Conservation (phyloP, 192 early-diverging fungal genomes). For the Coemansia sp. region DNA sequence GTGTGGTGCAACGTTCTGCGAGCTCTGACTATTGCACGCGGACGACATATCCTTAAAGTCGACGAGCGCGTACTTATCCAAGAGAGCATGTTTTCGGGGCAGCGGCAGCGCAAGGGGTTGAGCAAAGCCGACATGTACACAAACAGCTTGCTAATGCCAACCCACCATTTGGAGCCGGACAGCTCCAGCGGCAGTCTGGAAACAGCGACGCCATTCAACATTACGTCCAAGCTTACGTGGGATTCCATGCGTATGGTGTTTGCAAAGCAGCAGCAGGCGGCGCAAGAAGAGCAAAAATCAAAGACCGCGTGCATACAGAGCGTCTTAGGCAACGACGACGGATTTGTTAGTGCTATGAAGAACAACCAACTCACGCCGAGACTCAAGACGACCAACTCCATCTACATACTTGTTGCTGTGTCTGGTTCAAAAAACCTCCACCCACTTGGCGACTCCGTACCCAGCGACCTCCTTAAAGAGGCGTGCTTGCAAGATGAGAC, state of each 20-base stretch:
- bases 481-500: slow-evolving; percentile 4
- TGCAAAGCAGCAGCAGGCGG: slow-evolving; percentile 7
- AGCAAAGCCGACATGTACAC: slow-evolving; percentile 46
- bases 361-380: slow-evolving; percentile 16
- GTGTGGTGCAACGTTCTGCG: slow-evolving; percentile 49
- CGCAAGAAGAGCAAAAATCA: slow-evolving; percentile 15
- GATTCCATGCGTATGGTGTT: slow-evolving; percentile 38
- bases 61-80: slow-evolving; percentile 50
- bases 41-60: slow-evolving; percentile 38
- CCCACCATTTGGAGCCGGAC: slow-evolving; percentile 16
- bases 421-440: slow-evolving; percentile 25
- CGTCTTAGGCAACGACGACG: slow-evolving; percentile 3
- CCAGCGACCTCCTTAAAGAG: slow-evolving; percentile 8
- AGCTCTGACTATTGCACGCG: slow-evolving; percentile 44
- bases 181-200: slow-evolving; percentile 14
- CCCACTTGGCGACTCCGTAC: slow-evolving; percentile 11
- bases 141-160: slow-evolving; percentile 16
- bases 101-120: slow-evolving; percentile 41
- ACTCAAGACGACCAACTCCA: slow-evolving; percentile 15
- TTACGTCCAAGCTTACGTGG: slow-evolving; percentile 42
- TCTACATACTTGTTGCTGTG: slow-evolving; percentile 23
- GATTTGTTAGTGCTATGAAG: background rate
- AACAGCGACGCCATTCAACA: slow-evolving; percentile 38
- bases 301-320: slow-evolving; percentile 15
- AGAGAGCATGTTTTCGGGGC: slow-evolving; percentile 54